Percentiles rank a stretch among this genome's conserved stretches.
Evolutionary conservation across 345 rosid genomes (phyloP).

Genomic region (Boechera divaricarpa): DNA sequence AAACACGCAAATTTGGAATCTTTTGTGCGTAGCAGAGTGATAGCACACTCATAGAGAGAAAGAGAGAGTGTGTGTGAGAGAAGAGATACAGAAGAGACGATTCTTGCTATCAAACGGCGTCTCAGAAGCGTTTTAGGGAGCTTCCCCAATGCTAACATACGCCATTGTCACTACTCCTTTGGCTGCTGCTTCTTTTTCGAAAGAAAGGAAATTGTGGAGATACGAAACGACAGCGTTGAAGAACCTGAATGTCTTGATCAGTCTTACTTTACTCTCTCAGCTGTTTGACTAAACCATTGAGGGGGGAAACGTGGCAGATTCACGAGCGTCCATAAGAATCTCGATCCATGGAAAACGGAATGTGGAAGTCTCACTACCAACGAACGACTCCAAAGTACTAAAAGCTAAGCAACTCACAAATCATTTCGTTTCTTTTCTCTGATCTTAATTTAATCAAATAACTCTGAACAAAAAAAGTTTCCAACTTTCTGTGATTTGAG

Average conservation of each 20-base stretch:
- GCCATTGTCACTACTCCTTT: too few relatives aligned
- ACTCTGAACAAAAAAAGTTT: background rate
- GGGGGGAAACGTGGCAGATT: conserved; percentile 23
- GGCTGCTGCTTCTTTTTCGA: too few relatives aligned
- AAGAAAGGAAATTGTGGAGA: background rate
- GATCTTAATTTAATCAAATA: background rate
- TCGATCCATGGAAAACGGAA: conserved; percentile 36
- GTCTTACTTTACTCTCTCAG: background rate
- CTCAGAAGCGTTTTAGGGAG: too few relatives aligned
- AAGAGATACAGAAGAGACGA: too few relatives aligned
- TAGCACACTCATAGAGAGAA: background rate
- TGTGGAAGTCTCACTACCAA: conserved; percentile 25
- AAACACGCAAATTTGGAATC: background rate
- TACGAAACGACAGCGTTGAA: conserved; percentile 2
- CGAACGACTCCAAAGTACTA: conserved; percentile 8
- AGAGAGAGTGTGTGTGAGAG: background rate
- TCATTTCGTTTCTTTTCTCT: background rate
- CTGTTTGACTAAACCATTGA: conserved; percentile 9
- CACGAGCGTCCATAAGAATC: conserved; percentile 29
- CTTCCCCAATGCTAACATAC: too few relatives aligned
- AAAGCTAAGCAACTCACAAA: background rate
- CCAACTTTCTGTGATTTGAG: conserved; percentile 21
- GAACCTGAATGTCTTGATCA: background rate
- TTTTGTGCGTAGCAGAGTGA: background rate
- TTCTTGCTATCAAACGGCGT: too few relatives aligned